Conservation (phyloP, 1,284 basidiomycete genomes). For the Ganoderma meredithae region DNA sequence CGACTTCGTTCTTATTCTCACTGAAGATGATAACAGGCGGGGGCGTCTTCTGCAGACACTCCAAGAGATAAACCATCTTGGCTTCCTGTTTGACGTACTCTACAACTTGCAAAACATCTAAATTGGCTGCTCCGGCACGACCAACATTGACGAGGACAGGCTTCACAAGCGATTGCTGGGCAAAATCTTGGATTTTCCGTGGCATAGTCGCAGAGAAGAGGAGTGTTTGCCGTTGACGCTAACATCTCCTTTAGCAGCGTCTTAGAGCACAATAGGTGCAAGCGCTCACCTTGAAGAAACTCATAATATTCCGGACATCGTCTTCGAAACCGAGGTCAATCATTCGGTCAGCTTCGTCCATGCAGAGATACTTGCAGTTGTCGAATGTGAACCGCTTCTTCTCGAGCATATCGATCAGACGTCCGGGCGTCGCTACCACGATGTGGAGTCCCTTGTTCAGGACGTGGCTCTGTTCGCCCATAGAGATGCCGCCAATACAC, state of each 20-base stretch:
- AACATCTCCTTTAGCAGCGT: not conserved
- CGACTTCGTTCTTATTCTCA: constrained; percentile 99
- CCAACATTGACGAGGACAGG: constrained; percentile 98
- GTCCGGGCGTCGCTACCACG: constrained; percentile 95
- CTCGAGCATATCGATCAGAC: constrained; percentile 97
- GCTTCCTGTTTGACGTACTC: constrained; percentile 99
- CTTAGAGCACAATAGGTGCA: not conserved
- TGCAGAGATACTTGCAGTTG: constrained; percentile 93
- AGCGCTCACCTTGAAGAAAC: constrained; percentile 86
- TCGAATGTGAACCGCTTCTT: constrained; percentile 93
- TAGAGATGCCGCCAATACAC: constrained; percentile 97
- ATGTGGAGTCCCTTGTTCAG: constrained; percentile 93
- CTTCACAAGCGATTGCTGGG: constrained; percentile 91
- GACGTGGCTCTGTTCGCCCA: constrained; percentile 94
- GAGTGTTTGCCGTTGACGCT: constrained; percentile 96
- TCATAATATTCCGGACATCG: constrained; percentile 98
- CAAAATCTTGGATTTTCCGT: constrained; percentile 98
- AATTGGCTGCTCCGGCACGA: constrained; percentile 95
- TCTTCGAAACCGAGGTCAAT: constrained; percentile 99
- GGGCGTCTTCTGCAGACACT: constrained; percentile 98
- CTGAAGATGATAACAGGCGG: constrained; percentile 98
- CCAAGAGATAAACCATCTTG: constrained; percentile 98
- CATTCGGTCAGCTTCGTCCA: constrained; percentile 99
- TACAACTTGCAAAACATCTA: constrained; percentile 97
- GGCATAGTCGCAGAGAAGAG: constrained; percentile 99